Percentiles rank a stretch among this genome's conserved stretches.
These are phyloP conservation scores for Onygenales sp. DNA, from an alignment of 2,329 filamentous ascomycete species.

Conservation along the genomic window DNA sequence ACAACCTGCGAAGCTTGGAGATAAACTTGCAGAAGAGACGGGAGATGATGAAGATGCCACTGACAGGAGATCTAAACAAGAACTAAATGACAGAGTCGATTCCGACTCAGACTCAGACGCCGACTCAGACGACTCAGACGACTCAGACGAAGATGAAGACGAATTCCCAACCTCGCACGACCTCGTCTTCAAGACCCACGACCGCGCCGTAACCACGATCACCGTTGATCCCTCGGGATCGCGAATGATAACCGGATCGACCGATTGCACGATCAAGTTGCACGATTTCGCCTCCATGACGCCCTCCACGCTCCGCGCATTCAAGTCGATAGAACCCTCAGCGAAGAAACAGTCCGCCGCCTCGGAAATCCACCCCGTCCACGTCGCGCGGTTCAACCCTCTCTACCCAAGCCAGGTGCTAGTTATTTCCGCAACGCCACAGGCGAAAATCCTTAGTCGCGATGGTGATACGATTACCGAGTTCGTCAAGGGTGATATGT, in stretches of 20 bases:
- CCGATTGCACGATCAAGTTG: constrained; percentile 82
- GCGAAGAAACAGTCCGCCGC: constrained; percentile 60
- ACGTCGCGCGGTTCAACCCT: constrained; percentile 80
- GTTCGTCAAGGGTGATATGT: constrained; percentile 98
- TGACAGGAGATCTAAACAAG: constrained; percentile 16
- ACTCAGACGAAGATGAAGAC: too few species aligned
- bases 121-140: constrained; percentile 50
- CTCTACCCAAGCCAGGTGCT: constrained; percentile 70
- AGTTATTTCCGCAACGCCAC: constrained; percentile 78
- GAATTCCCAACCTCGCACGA: constrained; percentile 91
- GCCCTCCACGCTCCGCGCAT: constrained; percentile 84
- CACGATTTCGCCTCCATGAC: constrained; percentile 96
- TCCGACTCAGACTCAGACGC: constrained; percentile 30
- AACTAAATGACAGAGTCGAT: constrained; percentile 28
- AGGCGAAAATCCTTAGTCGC: constrained; percentile 79
- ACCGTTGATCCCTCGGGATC: constrained; percentile 78
- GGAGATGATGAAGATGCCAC: constrained; percentile 16
- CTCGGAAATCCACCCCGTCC: constrained; percentile 77
- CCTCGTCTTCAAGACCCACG: constrained; percentile 84
- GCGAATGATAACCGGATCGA: constrained; percentile 79
- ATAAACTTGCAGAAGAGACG: constrained; percentile 12
- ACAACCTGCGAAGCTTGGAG: constrained; percentile 8
- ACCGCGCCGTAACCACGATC: constrained; percentile 73
- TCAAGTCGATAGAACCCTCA: constrained; percentile 84
- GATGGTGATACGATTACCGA: constrained; percentile 80